Evolutionary conservation across 352 stramenopile species (phyloP), one percentile per base, ranked within the genome.

Genomic region (Phytophthora pseudosyringae): DNA sequence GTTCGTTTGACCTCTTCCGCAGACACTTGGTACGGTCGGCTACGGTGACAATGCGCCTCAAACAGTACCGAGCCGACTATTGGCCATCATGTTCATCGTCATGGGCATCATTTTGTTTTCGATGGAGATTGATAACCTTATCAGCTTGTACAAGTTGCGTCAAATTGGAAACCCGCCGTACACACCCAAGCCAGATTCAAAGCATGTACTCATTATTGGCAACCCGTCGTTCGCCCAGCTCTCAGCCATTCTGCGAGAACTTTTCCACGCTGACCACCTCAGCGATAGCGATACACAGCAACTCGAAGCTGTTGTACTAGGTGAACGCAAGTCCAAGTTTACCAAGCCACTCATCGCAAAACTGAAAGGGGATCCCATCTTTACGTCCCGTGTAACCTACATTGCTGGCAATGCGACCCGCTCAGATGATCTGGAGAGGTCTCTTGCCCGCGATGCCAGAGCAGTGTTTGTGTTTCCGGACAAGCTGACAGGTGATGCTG

Each of bases 21-120:
- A 91, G 80, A 97, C 89, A 25, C 80, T 97, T 32, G 88, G 85
- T 28, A 97, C 89, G 0, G 89, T 97, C 35, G 89, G 89, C 0
- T 97, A 96, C 48, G 89, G 89, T 15, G 89, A 97, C 70, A 94
- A 95, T 40, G 48, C 84, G 1, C 88, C 89, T 25, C 83, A 93
- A 62, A 94, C 86, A 9, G 88, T 94, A 15, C 75, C 90, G n/a
- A 92, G 85, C 25, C 77, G 89, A 2, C 69, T 95, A 33, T 76
- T 96, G 29, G 85, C 81, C 10, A 95, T 97, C 69, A 88, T 93
- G 71, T 95, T 97, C 58, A 95, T 97, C 57, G 76, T 94, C 49
- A 90, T 94, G 68, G 86, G 87, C 38, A 80, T 97, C 45, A 87
- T 96, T 52, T 61, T 96, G 48, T 94, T 97, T 36, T 94, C 88